Evolutionary conservation across 106 monocot species (phyloP), one percentile per base, ranked within the genome.

Genomic region (Dactylorhiza incarnata): DNA sequence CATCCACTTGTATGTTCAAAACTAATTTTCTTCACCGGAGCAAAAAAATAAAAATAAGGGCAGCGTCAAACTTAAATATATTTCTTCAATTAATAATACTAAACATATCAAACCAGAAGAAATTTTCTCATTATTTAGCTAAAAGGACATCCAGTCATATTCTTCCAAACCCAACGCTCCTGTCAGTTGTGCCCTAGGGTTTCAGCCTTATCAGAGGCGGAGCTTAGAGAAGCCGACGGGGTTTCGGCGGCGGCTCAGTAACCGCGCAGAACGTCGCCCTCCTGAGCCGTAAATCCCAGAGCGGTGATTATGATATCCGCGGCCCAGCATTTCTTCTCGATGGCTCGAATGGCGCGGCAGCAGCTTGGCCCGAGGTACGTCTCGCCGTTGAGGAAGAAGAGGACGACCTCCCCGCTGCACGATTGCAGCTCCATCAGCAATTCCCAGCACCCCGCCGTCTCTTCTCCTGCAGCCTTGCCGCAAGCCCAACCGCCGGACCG

Each of bases 351-450:
- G 48, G 86, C 89, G 8, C 77, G 78, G 74, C 95, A 95, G 73
- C 95, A 89, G 22, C 83, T 67, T 13, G 82, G 91, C 0, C 89
- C 89, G 2, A 95, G 84, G 50, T 89, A 87, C 8, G 89, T 63
- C 84, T 95, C 85, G 43, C 95, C 92, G 51, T 95, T 95, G 79
- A 95, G 79, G 82, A 95, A 92, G 87, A 95, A 92, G 84, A 95
- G 89, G 63, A 95, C 81, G 49, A 91, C 83, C 54, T 95, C 94
- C 8, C 83, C 91, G 43, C 83, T 91, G 86, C 94, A 91, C 0
- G 91, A 80, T 7, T 78, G 74, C 49, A 91, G 82, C 72, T 87
- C 84, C 52, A 91, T 49, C 65, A 89, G 76, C 14, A 85, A 80
- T n/a, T 86, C 79, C 95, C 92, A 95, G 77, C 92, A 95, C 50